phyloP scores from a whole-genome alignment of 768 basidiomycete species.

The Boletus patriciae region DNA sequence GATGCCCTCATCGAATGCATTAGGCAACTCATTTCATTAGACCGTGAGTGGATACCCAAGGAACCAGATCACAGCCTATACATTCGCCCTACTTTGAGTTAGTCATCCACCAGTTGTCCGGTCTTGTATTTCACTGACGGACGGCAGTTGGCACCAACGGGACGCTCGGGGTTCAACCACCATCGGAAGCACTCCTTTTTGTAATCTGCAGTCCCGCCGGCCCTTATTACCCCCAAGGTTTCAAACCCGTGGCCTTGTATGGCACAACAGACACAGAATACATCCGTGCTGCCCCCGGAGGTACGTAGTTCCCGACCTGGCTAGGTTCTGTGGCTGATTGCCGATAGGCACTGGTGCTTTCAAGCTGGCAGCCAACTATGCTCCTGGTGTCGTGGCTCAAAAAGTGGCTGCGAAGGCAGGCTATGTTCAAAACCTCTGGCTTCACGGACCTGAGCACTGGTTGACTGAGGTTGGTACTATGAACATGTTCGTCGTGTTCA shows the following conservation, averaged over 20 bases:
- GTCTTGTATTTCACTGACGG: constrained; percentile 4
- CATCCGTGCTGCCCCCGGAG: constrained; percentile 84
- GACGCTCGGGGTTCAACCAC: constrained; percentile 50
- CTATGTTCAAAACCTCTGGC: constrained; percentile 89
- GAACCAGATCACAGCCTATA: constrained; percentile 89
- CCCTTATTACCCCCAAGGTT: constrained; percentile 82
- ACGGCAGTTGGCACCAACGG: constrained; percentile 63
- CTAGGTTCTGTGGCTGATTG: constrained; percentile 8
- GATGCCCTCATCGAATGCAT: constrained; percentile 74
- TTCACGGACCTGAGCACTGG: constrained; percentile 63
- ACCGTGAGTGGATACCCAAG: constrained; percentile 89
- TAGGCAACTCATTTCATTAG: constrained; percentile 80
- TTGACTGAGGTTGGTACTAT: constrained; percentile 81
- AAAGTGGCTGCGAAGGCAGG: constrained; percentile 71
- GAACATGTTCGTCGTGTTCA: constrained; percentile 87
- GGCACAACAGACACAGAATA: constrained; percentile 67
- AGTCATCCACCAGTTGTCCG: constrained; percentile 7
- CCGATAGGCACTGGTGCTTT: constrained; percentile 73
- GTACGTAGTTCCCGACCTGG: constrained; percentile 32
- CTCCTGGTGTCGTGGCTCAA: constrained; percentile 84
- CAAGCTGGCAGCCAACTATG: constrained; percentile 89
- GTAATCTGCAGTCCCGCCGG: constrained; percentile 66
- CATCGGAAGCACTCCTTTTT: constrained; percentile 67
- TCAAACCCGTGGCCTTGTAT: constrained; percentile 88
- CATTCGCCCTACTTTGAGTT: constrained; percentile 77